Conservation (phyloP, 1,284 basidiomycete genomes). For the Rhodotorula sp. region DNA sequence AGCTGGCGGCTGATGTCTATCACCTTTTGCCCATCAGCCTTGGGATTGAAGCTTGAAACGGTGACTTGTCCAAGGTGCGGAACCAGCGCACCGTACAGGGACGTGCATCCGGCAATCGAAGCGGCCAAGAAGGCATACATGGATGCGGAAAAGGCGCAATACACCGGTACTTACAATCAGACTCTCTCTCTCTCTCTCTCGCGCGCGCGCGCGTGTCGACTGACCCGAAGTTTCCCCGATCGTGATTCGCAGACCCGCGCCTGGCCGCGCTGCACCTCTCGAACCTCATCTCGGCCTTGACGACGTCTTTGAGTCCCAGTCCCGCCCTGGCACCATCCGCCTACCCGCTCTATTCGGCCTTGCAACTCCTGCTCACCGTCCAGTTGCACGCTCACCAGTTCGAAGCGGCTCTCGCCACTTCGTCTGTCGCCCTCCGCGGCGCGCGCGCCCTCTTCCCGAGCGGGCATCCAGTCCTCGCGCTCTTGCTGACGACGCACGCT, state of each 20-base stretch:
- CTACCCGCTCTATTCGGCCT: slow-evolving; percentile 11
- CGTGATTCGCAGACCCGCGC: neutral
- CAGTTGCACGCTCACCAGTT: slow-evolving; percentile 14
- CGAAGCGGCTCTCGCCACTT: neutral
- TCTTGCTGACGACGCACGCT: slow-evolving; percentile 13
- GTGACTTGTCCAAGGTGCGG: slow-evolving; percentile 5
- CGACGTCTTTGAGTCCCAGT: neutral
- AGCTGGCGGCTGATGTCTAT: neutral
- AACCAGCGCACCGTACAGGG: neutral
- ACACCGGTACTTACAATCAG: slow-evolving; percentile 8
- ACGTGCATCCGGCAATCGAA: slow-evolving; percentile 10
- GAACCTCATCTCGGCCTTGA: slow-evolving; percentile 9
- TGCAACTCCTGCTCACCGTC: slow-evolving; percentile 13
- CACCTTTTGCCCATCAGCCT: neutral
- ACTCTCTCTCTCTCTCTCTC: neutral
- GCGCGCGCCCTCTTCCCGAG: neutral
- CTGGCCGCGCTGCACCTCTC: slow-evolving; percentile 5
- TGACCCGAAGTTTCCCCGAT: neutral
- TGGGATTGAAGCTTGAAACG: neutral
- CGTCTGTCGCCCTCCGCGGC: neutral
- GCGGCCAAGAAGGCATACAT: slow-evolving; percentile 5
- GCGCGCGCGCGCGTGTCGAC: too few relatives aligned
- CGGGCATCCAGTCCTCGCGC: slow-evolving; percentile 20
- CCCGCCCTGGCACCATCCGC: slow-evolving; percentile 3
- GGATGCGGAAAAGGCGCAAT: slow-evolving; percentile 19